A percentile compares a stretch with the other conserved stretches of the same genome.
These are phyloP conservation scores for Mortierella sp. DNA, from an alignment of 371 early-diverging fungal species.

Conservation along the genomic window DNA sequence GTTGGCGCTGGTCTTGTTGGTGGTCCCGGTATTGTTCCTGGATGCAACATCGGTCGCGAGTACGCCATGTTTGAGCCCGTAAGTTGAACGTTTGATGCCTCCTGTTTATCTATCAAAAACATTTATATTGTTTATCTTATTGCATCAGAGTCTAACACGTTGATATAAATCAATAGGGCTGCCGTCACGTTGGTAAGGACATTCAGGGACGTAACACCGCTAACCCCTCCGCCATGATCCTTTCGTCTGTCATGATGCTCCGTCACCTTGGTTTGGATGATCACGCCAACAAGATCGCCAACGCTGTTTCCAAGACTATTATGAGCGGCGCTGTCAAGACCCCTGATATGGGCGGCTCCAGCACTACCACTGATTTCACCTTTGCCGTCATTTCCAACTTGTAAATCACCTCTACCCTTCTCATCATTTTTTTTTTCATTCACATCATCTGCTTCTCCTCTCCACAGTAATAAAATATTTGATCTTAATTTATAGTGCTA, in stretches of 20 bases:
- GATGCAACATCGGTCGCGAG: slow-evolving; percentile 95
- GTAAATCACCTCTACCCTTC: slow-evolving; percentile 46
- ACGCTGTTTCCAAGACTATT: slow-evolving; percentile 83
- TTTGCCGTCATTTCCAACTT: slow-evolving; percentile 77
- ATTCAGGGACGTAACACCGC: slow-evolving; percentile 92
- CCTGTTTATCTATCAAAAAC: not conserved
- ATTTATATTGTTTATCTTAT: slow-evolving; percentile 13
- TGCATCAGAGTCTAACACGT: slow-evolving; percentile 6
- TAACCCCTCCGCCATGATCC: slow-evolving; percentile 93
- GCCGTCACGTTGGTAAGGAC: slow-evolving; percentile 96
- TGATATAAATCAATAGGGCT: slow-evolving; percentile 64
- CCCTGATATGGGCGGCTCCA: slow-evolving; percentile 83
- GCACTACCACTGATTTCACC: slow-evolving; percentile 93
- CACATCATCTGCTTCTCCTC: not conserved
- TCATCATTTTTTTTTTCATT: not conserved
- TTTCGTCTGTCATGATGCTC: slow-evolving; percentile 93
- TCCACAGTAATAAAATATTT: not conserved
- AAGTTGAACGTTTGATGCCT: not conserved
- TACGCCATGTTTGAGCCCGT: slow-evolving; percentile 90
- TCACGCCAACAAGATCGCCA: slow-evolving; percentile 87
- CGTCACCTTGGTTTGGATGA: slow-evolving; percentile 90
- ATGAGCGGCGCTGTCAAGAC: slow-evolving; percentile 74
- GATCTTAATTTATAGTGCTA: not conserved
- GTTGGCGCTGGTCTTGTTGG: slow-evolving; percentile 96
- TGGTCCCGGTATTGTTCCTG: slow-evolving; percentile 85